These are phyloP conservation scores for Nectriaceae sp. DNA, from an alignment of 2,329 filamentous ascomycete species.

Conservation along the genomic window DNA sequence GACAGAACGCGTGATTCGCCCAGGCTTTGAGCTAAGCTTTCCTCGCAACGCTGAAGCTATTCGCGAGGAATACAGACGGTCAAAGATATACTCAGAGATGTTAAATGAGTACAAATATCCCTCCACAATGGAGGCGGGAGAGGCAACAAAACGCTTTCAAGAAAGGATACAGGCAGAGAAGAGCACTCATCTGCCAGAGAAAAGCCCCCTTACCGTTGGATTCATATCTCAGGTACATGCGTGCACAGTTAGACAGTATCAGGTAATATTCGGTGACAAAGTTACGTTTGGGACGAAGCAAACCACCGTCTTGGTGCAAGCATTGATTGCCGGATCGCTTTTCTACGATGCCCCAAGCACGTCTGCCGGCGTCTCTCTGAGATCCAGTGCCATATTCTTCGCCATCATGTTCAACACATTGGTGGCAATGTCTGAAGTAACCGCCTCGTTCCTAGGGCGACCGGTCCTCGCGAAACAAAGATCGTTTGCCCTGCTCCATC, in stretches of 20 bases:
- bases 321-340: slow-evolving; percentile 64
- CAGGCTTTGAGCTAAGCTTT: slow-evolving; percentile 41
- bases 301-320: slow-evolving; percentile 56
- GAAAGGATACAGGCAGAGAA: slow-evolving; percentile 56
- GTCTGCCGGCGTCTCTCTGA: slow-evolving; percentile 62
- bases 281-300: slow-evolving; percentile 65
- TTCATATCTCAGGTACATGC: slow-evolving; percentile 58
- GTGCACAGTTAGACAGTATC: slow-evolving; percentile 61
- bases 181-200: slow-evolving; percentile 51
- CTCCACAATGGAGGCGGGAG: slow-evolving; percentile 46
- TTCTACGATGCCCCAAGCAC: slow-evolving; percentile 65
- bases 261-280: slow-evolving; percentile 66
- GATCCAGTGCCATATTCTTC: slow-evolving; percentile 66
- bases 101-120: slow-evolving; percentile 59
- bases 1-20: slow-evolving; percentile 64
- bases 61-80: slow-evolving; percentile 51
- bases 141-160: slow-evolving; percentile 55
- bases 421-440: slow-evolving; percentile 67
- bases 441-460: slow-evolving; percentile 61
- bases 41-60: slow-evolving; percentile 48
- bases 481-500: slow-evolving; percentile 58
- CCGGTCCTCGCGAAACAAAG: slow-evolving; percentile 62
- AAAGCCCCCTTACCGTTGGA: slow-evolving; percentile 57
- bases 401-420: slow-evolving; percentile 63
- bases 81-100: slow-evolving; percentile 52